Conservation (phyloP, 2,329 filamentous ascomycete species). For the Helotiales sp. region DNA sequence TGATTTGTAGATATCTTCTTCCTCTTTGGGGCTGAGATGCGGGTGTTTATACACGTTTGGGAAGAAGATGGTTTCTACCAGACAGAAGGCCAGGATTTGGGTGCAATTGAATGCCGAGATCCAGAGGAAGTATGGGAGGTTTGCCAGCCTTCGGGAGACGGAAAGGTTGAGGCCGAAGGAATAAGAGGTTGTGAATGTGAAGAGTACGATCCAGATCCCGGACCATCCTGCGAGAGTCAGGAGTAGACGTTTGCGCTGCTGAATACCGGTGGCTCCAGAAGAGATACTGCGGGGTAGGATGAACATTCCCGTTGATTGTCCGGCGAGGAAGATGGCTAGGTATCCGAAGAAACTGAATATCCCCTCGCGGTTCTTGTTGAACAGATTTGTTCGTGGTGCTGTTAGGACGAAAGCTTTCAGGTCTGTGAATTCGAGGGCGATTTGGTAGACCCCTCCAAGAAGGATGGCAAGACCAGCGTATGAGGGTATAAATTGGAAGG, state of each 20-base stretch:
- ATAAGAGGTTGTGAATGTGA: constrained; percentile 67
- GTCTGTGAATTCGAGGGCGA: constrained; percentile 71
- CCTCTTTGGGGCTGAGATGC: constrained; percentile 50
- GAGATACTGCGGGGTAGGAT: constrained; percentile 65
- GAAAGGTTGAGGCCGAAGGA: constrained; percentile 69
- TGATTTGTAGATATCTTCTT: constrained; percentile 62
- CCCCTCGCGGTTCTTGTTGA: constrained; percentile 92
- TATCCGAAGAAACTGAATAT: constrained; percentile 96
- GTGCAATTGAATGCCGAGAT: constrained; percentile 85
- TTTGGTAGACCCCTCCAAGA: constrained; percentile 70
- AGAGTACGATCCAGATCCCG: constrained; percentile 68
- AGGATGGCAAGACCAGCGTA: constrained; percentile 74
- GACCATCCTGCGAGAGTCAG: constrained; percentile 65
- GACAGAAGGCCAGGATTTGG: constrained; percentile 78
- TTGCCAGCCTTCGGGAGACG: constrained; percentile 87
- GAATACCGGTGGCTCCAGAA: constrained; percentile 42
- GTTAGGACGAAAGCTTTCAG: constrained; percentile 82
- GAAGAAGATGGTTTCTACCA: constrained; percentile 78
- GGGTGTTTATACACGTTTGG: constrained; percentile 62
- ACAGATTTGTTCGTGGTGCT: constrained; percentile 72
- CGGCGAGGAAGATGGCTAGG: constrained; percentile 89
- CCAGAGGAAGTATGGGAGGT: constrained; percentile 92
- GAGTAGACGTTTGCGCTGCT: constrained; percentile 59
- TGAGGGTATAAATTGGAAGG: constrained; percentile 69
- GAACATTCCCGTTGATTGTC: constrained; percentile 79